A percentile compares a stretch with the other conserved stretches of the same genome.
These are phyloP conservation scores for Penicillium longicatenatum DNA, from an alignment of 495 filamentous ascomycete genomes.

Conservation along the genomic window DNA sequence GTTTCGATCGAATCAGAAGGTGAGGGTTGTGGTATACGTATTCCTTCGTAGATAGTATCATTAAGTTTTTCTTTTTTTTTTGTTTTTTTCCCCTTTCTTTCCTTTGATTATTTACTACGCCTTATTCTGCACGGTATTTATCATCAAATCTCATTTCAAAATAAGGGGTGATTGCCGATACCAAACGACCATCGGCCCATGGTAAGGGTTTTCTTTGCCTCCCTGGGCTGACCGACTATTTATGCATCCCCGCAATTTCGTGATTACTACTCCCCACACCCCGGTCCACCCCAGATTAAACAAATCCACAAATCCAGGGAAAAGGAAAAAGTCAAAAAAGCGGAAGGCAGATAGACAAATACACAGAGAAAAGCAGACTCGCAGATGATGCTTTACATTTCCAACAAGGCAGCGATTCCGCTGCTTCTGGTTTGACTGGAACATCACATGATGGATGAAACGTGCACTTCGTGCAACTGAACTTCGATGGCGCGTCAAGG, in stretches of 20 bases:
- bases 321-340: background rate
- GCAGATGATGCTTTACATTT: conserved; percentile 17
- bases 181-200: conserved; percentile 3
- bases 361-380: conserved; percentile 4
- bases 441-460: conserved; percentile 31
- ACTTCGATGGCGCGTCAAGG: conserved; percentile 5
- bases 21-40: background rate
- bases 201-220: conserved; percentile 9
- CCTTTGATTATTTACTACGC: no score
- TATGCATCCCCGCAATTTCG: conserved; percentile 9
- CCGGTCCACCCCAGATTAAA: conserved; percentile 8
- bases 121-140: no score
- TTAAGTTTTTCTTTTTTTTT: background rate
- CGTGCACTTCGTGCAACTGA: conserved; percentile 20
- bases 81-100: background rate
- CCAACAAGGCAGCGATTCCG: background rate
- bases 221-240: conserved; percentile 10
- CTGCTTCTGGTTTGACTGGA: conserved; percentile 11
- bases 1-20: conserved; percentile 13
- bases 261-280: conserved; percentile 5
- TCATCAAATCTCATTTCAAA: background rate
- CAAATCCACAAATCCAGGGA: background rate
- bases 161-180: conserved; percentile 1
- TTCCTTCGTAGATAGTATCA: background rate
- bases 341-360: conserved; percentile 5